phyloP scores from a whole-genome alignment of 2,329 filamentous ascomycete genomes.

The Magnaporthiopsis poae region DNA sequence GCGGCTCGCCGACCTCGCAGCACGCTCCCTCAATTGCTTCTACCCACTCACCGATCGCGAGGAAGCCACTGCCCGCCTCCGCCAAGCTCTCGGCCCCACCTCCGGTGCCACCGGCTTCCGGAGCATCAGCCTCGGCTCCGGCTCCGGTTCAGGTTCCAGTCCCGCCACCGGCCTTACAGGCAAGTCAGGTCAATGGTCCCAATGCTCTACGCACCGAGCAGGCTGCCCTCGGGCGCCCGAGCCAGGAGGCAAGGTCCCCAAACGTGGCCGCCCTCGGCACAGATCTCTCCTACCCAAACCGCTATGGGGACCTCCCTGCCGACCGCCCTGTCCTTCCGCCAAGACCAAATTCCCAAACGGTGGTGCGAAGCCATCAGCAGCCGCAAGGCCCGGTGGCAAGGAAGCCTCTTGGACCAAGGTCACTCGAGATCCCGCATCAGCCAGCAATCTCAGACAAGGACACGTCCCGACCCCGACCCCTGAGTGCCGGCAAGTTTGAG shows the following conservation, averaged over 20 bases:
- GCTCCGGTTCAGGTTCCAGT: constrained; percentile 6
- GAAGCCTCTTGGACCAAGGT: neutral
- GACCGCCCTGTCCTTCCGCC: neutral
- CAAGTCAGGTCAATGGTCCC: neutral
- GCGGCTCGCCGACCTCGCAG: constrained; percentile 16
- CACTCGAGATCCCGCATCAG: neutral
- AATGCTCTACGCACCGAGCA: neutral
- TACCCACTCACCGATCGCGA: constrained; percentile 29
- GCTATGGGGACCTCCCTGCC: neutral
- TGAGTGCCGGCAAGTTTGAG: neutral
- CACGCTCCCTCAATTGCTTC: neutral
- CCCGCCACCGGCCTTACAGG: neutral
- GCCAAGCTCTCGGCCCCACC: constrained; percentile 11
- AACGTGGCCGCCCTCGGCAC: neutral
- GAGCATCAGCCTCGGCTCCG: neutral
- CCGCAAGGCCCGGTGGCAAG: neutral
- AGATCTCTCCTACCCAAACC: neutral
- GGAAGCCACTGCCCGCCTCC: constrained; percentile 40
- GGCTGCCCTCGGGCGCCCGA: neutral
- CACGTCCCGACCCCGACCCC: neutral
- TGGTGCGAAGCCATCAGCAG: neutral
- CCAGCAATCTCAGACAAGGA: neutral
- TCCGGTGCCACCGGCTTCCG: neutral
- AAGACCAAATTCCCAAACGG: neutral
- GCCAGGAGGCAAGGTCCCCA: neutral